Conservation (phyloP, 352 stramenopile species). For the Phytophthora nicotianae region DNA sequence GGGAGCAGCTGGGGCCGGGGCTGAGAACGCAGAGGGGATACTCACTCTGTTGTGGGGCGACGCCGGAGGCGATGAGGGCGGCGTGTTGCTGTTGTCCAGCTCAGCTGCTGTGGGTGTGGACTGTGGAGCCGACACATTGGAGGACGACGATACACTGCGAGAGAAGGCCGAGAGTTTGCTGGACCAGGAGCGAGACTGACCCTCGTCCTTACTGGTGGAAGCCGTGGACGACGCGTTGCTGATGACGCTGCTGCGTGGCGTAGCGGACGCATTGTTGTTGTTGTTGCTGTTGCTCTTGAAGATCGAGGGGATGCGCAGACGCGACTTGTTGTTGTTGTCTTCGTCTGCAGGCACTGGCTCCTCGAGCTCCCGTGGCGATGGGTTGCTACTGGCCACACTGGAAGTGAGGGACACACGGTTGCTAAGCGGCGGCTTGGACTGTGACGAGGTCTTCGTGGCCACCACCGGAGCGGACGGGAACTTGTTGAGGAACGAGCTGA, state of each 20-base stretch:
- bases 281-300: slow-evolving; percentile 43
- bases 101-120: slow-evolving; percentile 27
- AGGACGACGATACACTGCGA: slow-evolving; percentile 45
- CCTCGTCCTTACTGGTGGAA: slow-evolving; percentile 38
- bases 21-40: slow-evolving; percentile 44
- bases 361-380: slow-evolving; percentile 32
- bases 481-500: slow-evolving; percentile 74
- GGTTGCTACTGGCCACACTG: slow-evolving; percentile 41
- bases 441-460: slow-evolving; percentile 24
- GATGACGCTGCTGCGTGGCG: slow-evolving; percentile 39
- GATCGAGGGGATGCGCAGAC: slow-evolving; percentile 59
- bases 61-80: slow-evolving; percentile 31
- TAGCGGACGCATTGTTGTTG: slow-evolving; percentile 17
- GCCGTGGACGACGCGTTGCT: slow-evolving; percentile 40
- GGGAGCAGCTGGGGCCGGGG: slow-evolving; percentile 22
- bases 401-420: slow-evolving; percentile 36
- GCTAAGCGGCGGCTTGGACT: slow-evolving; percentile 28
- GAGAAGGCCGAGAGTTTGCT: slow-evolving; percentile 70
- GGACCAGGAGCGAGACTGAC: slow-evolving; percentile 55
- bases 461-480: slow-evolving; percentile 47
- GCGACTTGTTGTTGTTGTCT: slow-evolving; percentile 35
- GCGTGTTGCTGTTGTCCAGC: slow-evolving; percentile 23
- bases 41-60: slow-evolving; percentile 34
- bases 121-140: slow-evolving; percentile 34
- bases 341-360: slow-evolving; percentile 34